Percentiles rank a stretch among this genome's conserved stretches.
Evolutionary conservation across 2,329 filamentous ascomycete genomes (phyloP).

Genomic region (Plectosphaerella sp.): DNA sequence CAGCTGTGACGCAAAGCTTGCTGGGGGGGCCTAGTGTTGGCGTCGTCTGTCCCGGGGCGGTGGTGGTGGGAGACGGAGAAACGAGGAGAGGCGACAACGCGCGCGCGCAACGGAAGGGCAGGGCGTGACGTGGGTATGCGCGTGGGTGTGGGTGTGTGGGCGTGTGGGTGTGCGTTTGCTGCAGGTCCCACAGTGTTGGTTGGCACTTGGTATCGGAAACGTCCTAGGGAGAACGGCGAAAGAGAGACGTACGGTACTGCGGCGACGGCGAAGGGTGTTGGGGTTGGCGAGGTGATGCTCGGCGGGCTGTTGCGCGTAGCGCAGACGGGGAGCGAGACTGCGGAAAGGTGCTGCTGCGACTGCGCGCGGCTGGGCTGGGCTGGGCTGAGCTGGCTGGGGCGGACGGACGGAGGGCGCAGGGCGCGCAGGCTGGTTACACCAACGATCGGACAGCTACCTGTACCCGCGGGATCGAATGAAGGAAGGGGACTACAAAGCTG

Average conservation of each 20-base stretch:
- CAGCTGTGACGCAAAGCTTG: constrained; percentile 38
- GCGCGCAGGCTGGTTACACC: constrained; percentile 12
- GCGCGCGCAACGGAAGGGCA: constrained; percentile 10
- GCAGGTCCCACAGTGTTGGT: constrained; percentile 26
- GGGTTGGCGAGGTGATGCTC: neutral
- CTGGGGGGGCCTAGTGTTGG: neutral
- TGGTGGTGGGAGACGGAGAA: constrained; percentile 15
- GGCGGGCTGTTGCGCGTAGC: neutral
- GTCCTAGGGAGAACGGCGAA: constrained; percentile 2
- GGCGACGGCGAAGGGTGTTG: neutral
- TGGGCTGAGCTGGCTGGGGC: too few species aligned
- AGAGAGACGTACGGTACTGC: neutral
- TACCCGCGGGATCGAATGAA: constrained; percentile 3
- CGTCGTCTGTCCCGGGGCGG: constrained; percentile 20
- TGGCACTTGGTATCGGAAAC: constrained; percentile 5
- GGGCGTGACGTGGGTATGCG: constrained; percentile 16
- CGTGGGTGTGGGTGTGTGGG: constrained; percentile 24
- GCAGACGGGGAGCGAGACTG: neutral
- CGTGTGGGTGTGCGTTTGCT: constrained; percentile 27
- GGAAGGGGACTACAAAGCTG: constrained; percentile 26
- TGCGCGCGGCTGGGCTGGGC: neutral
- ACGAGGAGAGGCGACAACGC: constrained; percentile 13
- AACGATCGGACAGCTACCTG: constrained; percentile 9
- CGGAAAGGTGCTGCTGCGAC: too few species aligned
- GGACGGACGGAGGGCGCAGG: neutral